phyloP scores from a whole-genome alignment of 75 land plant genomes.

The Cryptomeria japonica region DNA sequence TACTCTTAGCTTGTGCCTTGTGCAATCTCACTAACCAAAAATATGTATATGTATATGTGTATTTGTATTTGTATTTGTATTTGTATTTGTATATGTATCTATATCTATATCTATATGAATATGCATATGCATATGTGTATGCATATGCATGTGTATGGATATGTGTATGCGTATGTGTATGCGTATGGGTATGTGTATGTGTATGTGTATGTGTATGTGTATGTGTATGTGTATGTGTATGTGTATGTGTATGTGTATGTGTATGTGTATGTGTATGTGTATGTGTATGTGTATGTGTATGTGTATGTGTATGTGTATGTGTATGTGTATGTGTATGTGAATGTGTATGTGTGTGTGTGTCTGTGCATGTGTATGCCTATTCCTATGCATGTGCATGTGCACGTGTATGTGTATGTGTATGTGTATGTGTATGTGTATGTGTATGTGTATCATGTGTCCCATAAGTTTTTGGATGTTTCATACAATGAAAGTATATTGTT shows the following conservation, averaged over 20 bases:
- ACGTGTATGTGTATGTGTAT: background rate
- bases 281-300: background rate
- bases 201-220: background rate
- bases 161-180: background rate
- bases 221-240: background rate
- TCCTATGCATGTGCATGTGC: background rate
- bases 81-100: no score
- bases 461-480: no score
- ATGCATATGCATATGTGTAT: background rate
- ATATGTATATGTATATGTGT: no score
- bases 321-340: background rate
- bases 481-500: no score
- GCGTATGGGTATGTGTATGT: background rate
- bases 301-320: background rate
- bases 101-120: no score
- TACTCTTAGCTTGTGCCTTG: no score
- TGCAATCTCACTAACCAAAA: no score
- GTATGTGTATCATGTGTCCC: background rate
- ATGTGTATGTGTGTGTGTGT: background rate
- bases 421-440: slow-evolving; percentile 8
- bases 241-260: background rate
- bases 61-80: no score
- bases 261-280: background rate
- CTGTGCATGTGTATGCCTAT: background rate
- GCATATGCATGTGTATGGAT: background rate